Percentiles rank a stretch among this genome's conserved stretches.
Conservation (phyloP, 345 rosid species). For the Litchi chinensis region DNA sequence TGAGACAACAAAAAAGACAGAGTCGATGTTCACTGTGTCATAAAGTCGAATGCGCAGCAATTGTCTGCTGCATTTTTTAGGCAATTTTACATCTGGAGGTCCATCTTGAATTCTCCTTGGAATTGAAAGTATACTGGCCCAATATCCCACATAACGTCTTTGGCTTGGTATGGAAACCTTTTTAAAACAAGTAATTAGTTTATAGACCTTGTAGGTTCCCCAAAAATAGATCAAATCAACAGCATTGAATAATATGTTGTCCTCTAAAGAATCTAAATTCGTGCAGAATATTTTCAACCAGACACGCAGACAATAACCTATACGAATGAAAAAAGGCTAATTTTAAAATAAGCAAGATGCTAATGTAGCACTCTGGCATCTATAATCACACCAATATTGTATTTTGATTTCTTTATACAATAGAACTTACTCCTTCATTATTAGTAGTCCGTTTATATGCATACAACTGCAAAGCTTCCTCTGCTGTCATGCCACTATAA, state of each 20-base stretch:
- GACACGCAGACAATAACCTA: no score
- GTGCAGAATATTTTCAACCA: no score
- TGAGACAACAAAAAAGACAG: conserved; percentile 84
- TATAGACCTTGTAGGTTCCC: not conserved
- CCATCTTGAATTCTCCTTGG: conserved; percentile 38
- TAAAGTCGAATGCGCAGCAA: conserved; percentile 78
- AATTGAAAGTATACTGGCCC: conserved; percentile 58
- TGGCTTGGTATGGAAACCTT: conserved; percentile 99
- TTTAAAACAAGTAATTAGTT: conserved; percentile 12
- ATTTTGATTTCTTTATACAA: conserved; percentile 6
- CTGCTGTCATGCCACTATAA: conserved; percentile 75
- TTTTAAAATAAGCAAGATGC: not conserved
- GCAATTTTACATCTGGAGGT: conserved; percentile 60
- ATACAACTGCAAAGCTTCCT: conserved; percentile 84
- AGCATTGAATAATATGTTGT: no score
- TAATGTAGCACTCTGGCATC: not conserved
- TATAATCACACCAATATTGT: not conserved
- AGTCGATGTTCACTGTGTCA: conserved; percentile 57
- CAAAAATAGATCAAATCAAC: not conserved
- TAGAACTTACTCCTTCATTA: conserved; percentile 79
- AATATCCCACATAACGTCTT: conserved; percentile 81
- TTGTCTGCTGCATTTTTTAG: conserved; percentile 65
- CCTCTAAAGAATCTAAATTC: no score
- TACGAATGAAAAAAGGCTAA: not conserved
- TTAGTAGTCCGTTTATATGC: conserved; percentile 90